Conservation (phyloP, 73 alveolate genomes). For the Symbiodinium pilosum region DNA sequence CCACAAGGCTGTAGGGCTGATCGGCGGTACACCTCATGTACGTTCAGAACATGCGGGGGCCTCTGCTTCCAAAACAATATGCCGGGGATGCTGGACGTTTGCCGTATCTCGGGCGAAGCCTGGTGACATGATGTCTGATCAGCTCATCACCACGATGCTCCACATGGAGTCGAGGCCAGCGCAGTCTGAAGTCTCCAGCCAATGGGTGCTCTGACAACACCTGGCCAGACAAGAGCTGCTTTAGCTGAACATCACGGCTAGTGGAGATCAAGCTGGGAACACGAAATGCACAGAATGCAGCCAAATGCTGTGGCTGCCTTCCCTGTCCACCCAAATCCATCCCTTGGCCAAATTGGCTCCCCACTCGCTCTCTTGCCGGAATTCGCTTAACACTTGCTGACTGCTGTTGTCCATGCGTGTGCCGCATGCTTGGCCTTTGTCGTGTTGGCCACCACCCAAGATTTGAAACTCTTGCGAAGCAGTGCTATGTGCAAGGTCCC, state of each 20-base stretch:
- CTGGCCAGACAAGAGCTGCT: neutral
- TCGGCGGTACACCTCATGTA: conserved; percentile 64
- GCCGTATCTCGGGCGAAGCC: conserved; percentile 92
- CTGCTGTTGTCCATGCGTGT: neutral
- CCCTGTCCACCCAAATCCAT: no score
- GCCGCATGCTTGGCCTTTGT: neutral
- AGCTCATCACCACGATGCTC: neutral
- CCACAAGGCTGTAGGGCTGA: conserved; percentile 73
- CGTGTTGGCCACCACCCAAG: no score
- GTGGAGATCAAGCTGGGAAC: no score
- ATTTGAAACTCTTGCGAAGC: no score
- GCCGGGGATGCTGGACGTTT: conserved; percentile 53
- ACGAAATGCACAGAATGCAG: no score
- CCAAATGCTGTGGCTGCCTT: no score
- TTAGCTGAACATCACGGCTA: neutral
- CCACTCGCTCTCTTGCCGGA: no score
- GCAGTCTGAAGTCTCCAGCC: conserved; percentile 84
- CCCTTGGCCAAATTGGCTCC: no score
- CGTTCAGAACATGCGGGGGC: neutral
- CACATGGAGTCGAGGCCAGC: neutral
- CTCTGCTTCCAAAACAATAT: neutral
- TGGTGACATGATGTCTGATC: no score
- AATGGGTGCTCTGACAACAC: conserved; percentile 74
- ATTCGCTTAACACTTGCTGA: no score
- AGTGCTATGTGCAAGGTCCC: no score